phyloP scores from a whole-genome alignment of 164 flowering plant genomes.

The Brasenia schreberi region DNA sequence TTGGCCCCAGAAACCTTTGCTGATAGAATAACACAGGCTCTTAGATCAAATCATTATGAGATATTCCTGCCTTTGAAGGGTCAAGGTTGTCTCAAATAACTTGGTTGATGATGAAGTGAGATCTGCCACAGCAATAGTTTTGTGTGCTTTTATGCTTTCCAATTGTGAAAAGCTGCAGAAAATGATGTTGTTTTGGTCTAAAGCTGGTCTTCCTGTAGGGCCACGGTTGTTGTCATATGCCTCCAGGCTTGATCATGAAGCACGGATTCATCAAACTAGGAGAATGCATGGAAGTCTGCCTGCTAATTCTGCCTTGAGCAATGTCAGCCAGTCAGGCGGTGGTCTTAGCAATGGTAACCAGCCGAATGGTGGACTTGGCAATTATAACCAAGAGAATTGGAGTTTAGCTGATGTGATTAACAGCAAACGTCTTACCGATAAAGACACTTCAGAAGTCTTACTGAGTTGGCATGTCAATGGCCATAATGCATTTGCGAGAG shows the following conservation, averaged over 20 bases:
- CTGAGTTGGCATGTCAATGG: too few species aligned
- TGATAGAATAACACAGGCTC: conserved; percentile 19
- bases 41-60: conserved; percentile 17
- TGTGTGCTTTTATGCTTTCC: conserved; percentile 23
- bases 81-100: background rate
- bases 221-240: conserved; percentile 32
- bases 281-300: background rate
- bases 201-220: conserved; percentile 27
- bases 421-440: too few species aligned
- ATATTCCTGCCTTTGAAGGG: conserved; percentile 24
- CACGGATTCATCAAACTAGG: conserved; percentile 3
- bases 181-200: conserved; percentile 34
- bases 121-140: conserved; percentile 30
- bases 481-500: too few species aligned
- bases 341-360: background rate
- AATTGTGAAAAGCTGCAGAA: conserved; percentile 19
- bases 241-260: conserved; percentile 34
- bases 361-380: background rate
- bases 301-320: background rate
- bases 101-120: conserved; percentile 23
- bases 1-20: conserved; percentile 20
- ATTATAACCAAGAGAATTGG: too few species aligned
- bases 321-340: background rate
- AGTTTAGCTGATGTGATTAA: too few species aligned
- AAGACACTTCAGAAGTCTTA: too few species aligned